Conservation (phyloP, 768 basidiomycete species). For the Porphyrellus cyaneotinctus region DNA sequence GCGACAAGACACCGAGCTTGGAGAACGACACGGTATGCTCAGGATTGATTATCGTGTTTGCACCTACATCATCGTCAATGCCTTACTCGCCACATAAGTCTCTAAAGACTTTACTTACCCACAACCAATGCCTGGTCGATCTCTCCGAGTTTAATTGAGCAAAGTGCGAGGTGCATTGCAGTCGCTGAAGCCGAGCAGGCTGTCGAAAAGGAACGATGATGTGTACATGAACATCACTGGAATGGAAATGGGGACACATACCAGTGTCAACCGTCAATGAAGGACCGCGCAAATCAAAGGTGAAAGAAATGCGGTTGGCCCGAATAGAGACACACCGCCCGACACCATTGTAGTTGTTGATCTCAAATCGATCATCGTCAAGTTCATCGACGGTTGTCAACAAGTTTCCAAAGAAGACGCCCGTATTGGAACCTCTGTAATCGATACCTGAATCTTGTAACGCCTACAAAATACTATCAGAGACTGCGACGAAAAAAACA, state of each 20-base stretch:
- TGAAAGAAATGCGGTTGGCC: conserved; percentile 34
- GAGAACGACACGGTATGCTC: conserved; percentile 27
- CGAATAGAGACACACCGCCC: conserved; percentile 30
- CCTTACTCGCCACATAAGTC: not conserved
- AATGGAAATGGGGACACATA: not conserved
- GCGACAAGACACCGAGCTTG: conserved; percentile 33
- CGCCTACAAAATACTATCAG: conserved; percentile 13
- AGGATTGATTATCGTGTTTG: conserved; percentile 28
- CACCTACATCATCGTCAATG: conserved; percentile 12
- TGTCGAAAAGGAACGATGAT: not conserved
- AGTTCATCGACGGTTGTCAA: conserved; percentile 27
- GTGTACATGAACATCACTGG: not conserved
- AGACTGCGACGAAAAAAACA: not conserved
- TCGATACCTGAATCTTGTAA: conserved; percentile 47
- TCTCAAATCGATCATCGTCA: conserved; percentile 26
- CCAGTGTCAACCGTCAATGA: conserved; percentile 43
- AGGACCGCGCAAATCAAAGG: conserved; percentile 40
- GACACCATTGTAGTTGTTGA: conserved; percentile 27
- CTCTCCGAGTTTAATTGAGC: conserved; percentile 41
- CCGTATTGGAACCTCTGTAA: conserved; percentile 40
- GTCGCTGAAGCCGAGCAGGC: conserved; percentile 45
- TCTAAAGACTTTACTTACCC: conserved; percentile 10
- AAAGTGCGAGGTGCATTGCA: conserved; percentile 46
- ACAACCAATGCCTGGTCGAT: conserved; percentile 45
- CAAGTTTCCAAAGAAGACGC: conserved; percentile 37